Conservation (phyloP, 164 flowering plant genomes). For the Sextonia rubra region DNA sequence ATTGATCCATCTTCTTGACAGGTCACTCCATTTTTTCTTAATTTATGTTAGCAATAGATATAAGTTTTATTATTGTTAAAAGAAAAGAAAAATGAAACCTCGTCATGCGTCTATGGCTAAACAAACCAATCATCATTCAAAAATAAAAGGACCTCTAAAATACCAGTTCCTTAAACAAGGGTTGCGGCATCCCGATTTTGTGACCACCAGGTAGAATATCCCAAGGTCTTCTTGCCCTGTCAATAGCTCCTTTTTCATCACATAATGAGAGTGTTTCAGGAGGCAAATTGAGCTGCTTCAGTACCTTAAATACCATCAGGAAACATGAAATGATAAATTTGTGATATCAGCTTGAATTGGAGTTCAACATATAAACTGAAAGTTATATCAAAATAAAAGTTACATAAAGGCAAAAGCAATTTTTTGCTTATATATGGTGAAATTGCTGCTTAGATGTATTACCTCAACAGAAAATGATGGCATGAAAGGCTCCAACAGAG, state of each 20-base stretch:
- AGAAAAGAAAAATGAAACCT: constrained; percentile 1
- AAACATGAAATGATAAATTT: neutral
- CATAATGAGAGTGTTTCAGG: constrained; percentile 48
- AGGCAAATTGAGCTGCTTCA: constrained; percentile 79
- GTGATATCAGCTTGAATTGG: neutral
- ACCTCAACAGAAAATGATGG: constrained; percentile 91
- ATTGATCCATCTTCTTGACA: too few relatives aligned
- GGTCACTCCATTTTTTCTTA: too few relatives aligned
- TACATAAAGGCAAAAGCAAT: neutral
- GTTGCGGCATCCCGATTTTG: constrained; percentile 72
- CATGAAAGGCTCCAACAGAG: constrained; percentile 89
- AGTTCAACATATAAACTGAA: too few relatives aligned
- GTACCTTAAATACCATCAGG: constrained; percentile 41
- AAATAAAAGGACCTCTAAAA: constrained; percentile 4
- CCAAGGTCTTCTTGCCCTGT: constrained; percentile 70
- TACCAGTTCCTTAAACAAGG: constrained; percentile 87
- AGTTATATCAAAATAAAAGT: too few relatives aligned
- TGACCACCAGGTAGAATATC: constrained; percentile 69
- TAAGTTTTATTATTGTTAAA: neutral
- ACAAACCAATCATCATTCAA: neutral
- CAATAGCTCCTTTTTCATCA: constrained; percentile 61
- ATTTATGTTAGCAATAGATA: too few relatives aligned
- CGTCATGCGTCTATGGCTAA: neutral
- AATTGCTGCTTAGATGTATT: constrained; percentile 5
- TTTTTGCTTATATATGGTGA: neutral